phyloP scores from a whole-genome alignment of 2,329 filamentous ascomycete species.

The Phialophora macrospora region DNA sequence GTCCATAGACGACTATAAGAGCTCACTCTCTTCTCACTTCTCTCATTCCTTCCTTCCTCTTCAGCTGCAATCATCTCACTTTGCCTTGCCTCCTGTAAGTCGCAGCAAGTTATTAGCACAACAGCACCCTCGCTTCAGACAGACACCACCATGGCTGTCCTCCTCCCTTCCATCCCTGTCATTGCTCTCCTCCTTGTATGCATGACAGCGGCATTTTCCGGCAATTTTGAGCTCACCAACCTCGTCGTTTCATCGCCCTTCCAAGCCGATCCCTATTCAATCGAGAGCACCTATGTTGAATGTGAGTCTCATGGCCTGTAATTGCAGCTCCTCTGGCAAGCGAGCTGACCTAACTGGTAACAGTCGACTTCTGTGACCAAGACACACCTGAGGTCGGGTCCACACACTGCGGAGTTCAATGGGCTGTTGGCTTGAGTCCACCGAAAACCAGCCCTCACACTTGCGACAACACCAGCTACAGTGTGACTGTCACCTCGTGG shows the following conservation, averaged over 20 bases:
- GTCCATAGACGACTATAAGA: constrained; percentile 5
- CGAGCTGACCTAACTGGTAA: neutral
- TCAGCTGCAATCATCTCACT: no score
- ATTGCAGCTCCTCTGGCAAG: neutral
- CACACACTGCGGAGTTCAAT: constrained; percentile 35
- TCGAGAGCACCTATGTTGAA: constrained; percentile 27
- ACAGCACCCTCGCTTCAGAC: neutral
- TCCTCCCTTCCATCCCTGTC: constrained; percentile 15
- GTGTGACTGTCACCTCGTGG: constrained; percentile 32
- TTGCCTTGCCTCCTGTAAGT: neutral
- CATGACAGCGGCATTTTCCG: constrained; percentile 30
- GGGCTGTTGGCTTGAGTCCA: constrained; percentile 32
- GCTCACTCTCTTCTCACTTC: neutral
- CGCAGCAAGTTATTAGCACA: neutral
- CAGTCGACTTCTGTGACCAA: constrained; percentile 38
- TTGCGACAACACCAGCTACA: constrained; percentile 34
- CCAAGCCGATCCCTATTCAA: constrained; percentile 34
- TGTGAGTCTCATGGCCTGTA: constrained; percentile 25
- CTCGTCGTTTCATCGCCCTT: constrained; percentile 34
- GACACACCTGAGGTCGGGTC: constrained; percentile 33
- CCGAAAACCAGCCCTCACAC: constrained; percentile 21
- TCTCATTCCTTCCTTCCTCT: constrained; percentile 1
- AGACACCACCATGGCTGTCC: constrained; percentile 14
- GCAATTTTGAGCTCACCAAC: constrained; percentile 35
- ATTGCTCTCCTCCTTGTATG: constrained; percentile 16